These are phyloP conservation scores for Penicillium glabrum DNA, from an alignment of 2,329 filamentous ascomycete species.

Conservation along the genomic window DNA sequence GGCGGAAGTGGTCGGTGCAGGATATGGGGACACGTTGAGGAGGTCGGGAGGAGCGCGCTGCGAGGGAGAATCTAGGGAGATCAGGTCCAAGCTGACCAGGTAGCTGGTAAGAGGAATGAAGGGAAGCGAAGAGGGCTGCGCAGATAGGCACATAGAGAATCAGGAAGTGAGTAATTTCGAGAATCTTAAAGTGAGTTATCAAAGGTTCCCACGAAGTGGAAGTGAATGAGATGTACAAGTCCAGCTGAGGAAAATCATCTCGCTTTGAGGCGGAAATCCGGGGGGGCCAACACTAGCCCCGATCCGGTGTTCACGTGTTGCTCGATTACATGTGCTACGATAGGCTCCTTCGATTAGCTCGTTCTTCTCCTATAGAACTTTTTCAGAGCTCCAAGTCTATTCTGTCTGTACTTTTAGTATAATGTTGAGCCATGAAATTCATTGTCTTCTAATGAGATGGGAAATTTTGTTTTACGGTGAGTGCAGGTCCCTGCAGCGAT, in stretches of 20 bases:
- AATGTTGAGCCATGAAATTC: background rate
- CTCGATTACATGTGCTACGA: conserved; percentile 1
- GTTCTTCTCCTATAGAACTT: background rate
- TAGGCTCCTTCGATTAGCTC: background rate
- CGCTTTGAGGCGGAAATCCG: conserved; percentile 23
- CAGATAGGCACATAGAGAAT: conserved; percentile 41
- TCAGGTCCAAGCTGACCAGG: conserved; percentile 21
- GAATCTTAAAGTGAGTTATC: background rate
- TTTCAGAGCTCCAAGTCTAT: background rate
- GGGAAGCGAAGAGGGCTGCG: conserved; percentile 23
- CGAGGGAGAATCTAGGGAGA: conserved; percentile 15
- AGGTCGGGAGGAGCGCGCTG: conserved; percentile 16
- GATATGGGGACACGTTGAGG: conserved; percentile 12
- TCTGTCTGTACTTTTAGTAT: background rate
- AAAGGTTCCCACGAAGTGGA: conserved; percentile 7
- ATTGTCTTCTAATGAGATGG: background rate
- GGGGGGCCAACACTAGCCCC: conserved; percentile 19
- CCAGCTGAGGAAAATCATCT: conserved; percentile 16
- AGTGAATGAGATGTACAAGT: conserved; percentile 8
- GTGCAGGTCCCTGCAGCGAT: conserved; percentile 2
- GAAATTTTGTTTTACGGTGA: background rate
- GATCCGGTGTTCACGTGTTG: conserved; percentile 22
- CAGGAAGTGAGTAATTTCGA: background rate
- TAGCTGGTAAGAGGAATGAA: conserved; percentile 31
- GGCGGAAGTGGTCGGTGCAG: conserved; percentile 13